Evolutionary conservation across 768 basidiomycete genomes (phyloP).

Genomic region (Pleurotus pulmonarius): DNA sequence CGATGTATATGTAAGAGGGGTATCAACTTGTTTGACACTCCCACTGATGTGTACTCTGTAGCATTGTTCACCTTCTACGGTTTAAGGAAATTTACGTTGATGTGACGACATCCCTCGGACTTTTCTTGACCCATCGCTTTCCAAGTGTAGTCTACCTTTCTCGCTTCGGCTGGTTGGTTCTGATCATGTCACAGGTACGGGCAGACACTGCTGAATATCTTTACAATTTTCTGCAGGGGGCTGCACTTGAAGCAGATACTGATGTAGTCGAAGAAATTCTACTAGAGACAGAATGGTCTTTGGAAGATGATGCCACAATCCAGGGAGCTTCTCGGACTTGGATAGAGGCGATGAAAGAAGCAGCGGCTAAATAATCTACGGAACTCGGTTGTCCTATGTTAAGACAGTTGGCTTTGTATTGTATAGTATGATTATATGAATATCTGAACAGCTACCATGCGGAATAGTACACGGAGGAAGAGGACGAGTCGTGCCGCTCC

Average conservation of each 20-base stretch:
- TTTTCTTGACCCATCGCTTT: conserved; percentile 76
- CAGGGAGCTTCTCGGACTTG: neutral
- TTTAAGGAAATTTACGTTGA: conserved; percentile 41
- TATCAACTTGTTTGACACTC: conserved; percentile 10
- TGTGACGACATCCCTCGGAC: conserved; percentile 40
- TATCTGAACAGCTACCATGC: too few relatives aligned
- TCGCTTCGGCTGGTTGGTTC: conserved; percentile 10
- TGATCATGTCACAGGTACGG: conserved; percentile 52
- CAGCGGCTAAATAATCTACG: too few relatives aligned
- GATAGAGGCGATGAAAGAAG: neutral
- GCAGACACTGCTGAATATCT: conserved; percentile 79
- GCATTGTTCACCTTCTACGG: conserved; percentile 62
- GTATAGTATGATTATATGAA: too few relatives aligned
- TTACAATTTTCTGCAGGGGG: conserved; percentile 72
- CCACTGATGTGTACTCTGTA: conserved; percentile 23
- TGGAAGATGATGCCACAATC: conserved; percentile 12
- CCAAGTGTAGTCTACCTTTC: conserved; percentile 57
- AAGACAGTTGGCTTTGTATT: too few relatives aligned
- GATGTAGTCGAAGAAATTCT: conserved; percentile 66
- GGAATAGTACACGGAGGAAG: neutral
- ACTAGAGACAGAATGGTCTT: conserved; percentile 80
- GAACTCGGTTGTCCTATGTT: too few relatives aligned
- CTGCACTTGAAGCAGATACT: conserved; percentile 61
- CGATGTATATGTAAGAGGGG: conserved; percentile 74
- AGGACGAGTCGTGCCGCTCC: neutral